Conservation (phyloP, 2,329 filamentous ascomycete genomes). For the Fusarium citri region DNA sequence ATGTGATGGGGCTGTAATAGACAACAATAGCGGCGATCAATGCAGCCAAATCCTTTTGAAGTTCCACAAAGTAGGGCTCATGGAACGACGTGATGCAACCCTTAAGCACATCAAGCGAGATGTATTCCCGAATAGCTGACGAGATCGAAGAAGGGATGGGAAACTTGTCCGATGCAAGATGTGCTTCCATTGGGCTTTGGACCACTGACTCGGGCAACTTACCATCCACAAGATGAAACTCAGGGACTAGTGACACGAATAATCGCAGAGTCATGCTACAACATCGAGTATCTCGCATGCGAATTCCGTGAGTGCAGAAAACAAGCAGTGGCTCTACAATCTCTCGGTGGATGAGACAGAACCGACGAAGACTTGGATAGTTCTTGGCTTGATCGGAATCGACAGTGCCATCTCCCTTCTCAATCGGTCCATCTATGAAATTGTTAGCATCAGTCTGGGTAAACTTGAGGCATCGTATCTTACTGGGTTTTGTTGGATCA, state of each 20-base stretch:
- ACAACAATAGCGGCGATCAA: slow-evolving; percentile 88
- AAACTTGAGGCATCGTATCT: slow-evolving; percentile 50
- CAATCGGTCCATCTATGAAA: slow-evolving; percentile 48
- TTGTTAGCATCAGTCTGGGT: slow-evolving; percentile 25
- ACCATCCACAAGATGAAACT: slow-evolving; percentile 73
- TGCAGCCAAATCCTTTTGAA: slow-evolving; percentile 90
- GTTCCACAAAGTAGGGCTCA: slow-evolving; percentile 95
- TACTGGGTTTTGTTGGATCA: slow-evolving; percentile 77
- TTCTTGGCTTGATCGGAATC: slow-evolving; percentile 52
- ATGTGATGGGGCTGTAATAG: slow-evolving; percentile 76
- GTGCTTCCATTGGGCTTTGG: slow-evolving; percentile 45
- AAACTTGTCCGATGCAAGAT: slow-evolving; percentile 52
- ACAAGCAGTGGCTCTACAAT: slow-evolving; percentile 90
- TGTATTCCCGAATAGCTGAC: slow-evolving; percentile 84
- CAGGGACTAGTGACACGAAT: slow-evolving; percentile 85
- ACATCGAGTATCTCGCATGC: slow-evolving; percentile 89
- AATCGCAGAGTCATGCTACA: slow-evolving; percentile 87
- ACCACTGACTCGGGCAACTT: slow-evolving; percentile 43
- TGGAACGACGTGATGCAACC: slow-evolving; percentile 91
- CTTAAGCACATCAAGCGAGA: slow-evolving; percentile 87
- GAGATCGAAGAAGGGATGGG: slow-evolving; percentile 66
- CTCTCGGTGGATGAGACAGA: slow-evolving; percentile 80
- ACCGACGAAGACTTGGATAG: slow-evolving; percentile 76
- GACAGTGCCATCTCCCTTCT: slow-evolving; percentile 41
- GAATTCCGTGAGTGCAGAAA: slow-evolving; percentile 90